These are phyloP conservation scores for Prunus dulcis DNA, from an alignment of 306 rosid genomes.

Conservation along the genomic window DNA sequence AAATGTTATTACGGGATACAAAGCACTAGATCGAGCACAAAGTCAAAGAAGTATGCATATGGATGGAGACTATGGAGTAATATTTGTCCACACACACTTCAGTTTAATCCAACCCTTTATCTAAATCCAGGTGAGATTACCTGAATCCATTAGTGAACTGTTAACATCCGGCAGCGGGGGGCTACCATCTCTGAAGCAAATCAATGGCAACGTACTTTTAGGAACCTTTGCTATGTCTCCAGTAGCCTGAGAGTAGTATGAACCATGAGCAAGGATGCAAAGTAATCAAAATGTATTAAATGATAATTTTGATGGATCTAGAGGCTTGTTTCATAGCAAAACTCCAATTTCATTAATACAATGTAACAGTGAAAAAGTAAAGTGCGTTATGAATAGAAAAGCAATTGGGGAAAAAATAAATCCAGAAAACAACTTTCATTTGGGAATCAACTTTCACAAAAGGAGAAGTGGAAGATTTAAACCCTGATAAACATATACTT, in stretches of 20 bases:
- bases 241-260: conserved; percentile 52
- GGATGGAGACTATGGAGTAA: neutral
- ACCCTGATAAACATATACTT: conserved; percentile 46
- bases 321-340: neutral
- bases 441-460: conserved; percentile 23
- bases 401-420: neutral
- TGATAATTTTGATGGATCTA: neutral
- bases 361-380: neutral
- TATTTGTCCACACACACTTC: neutral
- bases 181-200: conserved; percentile 90
- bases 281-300: conserved; percentile 14
- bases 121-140: conserved; percentile 20
- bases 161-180: conserved; percentile 84
- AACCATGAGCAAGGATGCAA: conserved; percentile 22
- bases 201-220: conserved; percentile 49
- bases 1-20: neutral
- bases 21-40: neutral
- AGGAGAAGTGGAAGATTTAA: neutral
- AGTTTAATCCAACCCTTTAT: neutral
- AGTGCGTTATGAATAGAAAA: neutral
- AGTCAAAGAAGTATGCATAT: conserved; percentile 11
- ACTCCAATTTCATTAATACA: neutral
- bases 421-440: neutral
- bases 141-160: conserved; percentile 54
- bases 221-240: conserved; percentile 47